Base-by-base conservation (phyloP, 1,139 yeast genomes). In the Lodderomyces oxycetoniae region DNA sequence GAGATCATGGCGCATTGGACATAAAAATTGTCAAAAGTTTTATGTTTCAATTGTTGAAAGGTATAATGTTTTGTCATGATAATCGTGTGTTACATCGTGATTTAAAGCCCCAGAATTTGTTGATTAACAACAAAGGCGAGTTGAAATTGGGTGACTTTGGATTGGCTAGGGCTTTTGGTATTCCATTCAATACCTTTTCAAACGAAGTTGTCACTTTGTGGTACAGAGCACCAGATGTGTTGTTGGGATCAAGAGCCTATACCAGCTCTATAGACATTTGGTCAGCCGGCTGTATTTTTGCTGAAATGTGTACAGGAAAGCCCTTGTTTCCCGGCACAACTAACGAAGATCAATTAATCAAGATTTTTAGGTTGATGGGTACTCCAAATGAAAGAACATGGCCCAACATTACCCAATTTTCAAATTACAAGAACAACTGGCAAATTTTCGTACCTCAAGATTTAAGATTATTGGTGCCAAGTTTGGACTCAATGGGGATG, bases 231-330 rank as follows among this genome's bases (percentile, higher is more conserved):
- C 98, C 98, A 0, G 99, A 91, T 56, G 98, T 91, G 27, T 66
- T 91, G 36, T 74, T 91, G 59, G 99, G 99, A 0, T 86, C 96
- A 1, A 75, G 96, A 47, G 88, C 94, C 32, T 91, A 91, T 59
- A 84, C 96, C 21, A 91, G 98, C 0, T 86, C 96, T 1, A 91
- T 91, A 43, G 99, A 91, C 59, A 88, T 91, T 62, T 91, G 99
- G 99, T 87, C 96, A 19, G 94, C 96, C 15, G 99, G 99, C 9
- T 91, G 98, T 61, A 91, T 91, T 36, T 71, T 91, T 55, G 97
- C 97, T 1, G 99, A 91, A 57, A 91, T 91, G 98, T 82, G 91
- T 48, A 86, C 96, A 7, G 98, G 98, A n/a, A 81, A 91, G 49
- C 96, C 99, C 0, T 64, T 91, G 37, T 91, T 91, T 57, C 96